These are phyloP conservation scores for Nitzschia sp. DNA, from an alignment of 108 stramenopile species.

Conservation along the genomic window DNA sequence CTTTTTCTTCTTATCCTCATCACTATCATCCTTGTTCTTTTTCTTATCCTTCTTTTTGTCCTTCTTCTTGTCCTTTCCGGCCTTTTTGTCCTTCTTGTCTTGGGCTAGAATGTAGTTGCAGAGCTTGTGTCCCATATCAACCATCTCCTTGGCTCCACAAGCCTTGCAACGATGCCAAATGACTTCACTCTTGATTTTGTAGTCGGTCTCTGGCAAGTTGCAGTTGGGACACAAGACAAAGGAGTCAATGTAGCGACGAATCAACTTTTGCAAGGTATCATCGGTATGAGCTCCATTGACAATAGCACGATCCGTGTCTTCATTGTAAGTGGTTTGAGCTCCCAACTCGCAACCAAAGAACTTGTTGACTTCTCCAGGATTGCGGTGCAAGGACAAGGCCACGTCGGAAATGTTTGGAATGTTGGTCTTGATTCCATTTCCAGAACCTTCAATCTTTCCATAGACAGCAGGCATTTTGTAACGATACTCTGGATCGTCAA, in stretches of 20 bases:
- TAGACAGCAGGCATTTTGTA: constrained; percentile 97
- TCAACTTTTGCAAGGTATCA: constrained; percentile 79
- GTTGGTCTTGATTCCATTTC: constrained; percentile 99
- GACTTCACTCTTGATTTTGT: constrained; percentile 92
- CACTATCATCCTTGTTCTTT: constrained; percentile 54
- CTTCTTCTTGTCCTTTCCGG: constrained; percentile 61
- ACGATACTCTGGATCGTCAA: constrained; percentile 94
- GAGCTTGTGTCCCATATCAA: constrained; percentile 97
- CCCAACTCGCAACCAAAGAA: constrained; percentile 99
- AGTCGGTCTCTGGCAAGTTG: constrained; percentile 94
- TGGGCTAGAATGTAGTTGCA: constrained; percentile 87
- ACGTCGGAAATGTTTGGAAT: constrained; percentile 94
- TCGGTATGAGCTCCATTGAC: constrained; percentile 98
- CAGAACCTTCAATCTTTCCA: constrained; percentile 97
- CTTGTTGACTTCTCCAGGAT: constrained; percentile 93
- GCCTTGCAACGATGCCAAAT: constrained; percentile 96
- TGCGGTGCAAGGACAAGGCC: constrained; percentile 80
- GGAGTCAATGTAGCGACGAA: constrained; percentile 91
- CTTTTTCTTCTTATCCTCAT: constrained; percentile 76
- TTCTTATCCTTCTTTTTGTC: constrained; percentile 57
- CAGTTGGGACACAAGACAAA: constrained; percentile 99
- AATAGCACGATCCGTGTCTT: constrained; percentile 91
- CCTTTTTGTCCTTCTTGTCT: constrained; percentile 87
- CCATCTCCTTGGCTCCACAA: constrained; percentile 95
- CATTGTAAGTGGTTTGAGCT: constrained; percentile 93